Evolutionary conservation across 805 yeast species (phyloP).

Genomic region (Pichia heedii): DNA sequence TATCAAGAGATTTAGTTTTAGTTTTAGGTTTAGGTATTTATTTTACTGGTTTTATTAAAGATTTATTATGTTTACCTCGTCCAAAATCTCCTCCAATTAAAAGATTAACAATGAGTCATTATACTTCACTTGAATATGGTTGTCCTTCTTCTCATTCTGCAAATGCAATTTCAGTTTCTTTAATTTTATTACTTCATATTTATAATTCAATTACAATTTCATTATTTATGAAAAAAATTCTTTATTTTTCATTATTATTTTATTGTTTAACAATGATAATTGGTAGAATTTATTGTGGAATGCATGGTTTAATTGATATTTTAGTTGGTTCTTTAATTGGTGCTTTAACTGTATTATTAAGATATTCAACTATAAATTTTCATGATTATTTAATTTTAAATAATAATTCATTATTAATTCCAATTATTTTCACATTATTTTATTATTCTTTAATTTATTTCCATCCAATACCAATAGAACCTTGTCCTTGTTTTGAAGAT

Average conservation of each 20-base stretch:
- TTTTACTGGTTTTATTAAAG: conserved; percentile 69
- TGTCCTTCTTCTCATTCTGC: conserved; percentile 94
- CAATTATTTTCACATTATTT: conserved; percentile 33
- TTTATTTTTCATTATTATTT: conserved; percentile 22
- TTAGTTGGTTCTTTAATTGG: conserved; percentile 62
- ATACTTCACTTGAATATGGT: conserved; percentile 89
- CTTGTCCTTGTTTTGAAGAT: conserved; percentile 95
- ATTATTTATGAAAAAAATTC: not conserved
- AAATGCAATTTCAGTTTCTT: conserved; percentile 77
- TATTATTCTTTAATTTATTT: conserved; percentile 46
- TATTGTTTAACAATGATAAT: conserved; percentile 59
- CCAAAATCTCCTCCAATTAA: conserved; percentile 89
- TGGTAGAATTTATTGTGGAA: conserved; percentile 91
- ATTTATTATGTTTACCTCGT: conserved; percentile 80
- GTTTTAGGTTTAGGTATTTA: conserved; percentile 66
- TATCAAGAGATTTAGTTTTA: conserved; percentile 51
- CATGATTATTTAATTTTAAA: conserved; percentile 40
- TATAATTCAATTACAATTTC: not conserved
- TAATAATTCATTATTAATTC: conserved; percentile 13
- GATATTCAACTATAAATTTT: conserved; percentile 30
- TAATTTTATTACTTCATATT: conserved; percentile 32
- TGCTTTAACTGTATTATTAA: conserved; percentile 34
- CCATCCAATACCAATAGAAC: conserved; percentile 82
- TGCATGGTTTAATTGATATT: conserved; percentile 90
- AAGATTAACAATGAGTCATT: conserved; percentile 82